These are phyloP conservation scores for Somion occarium DNA, from an alignment of 1,284 basidiomycete species.

Conservation along the genomic window DNA sequence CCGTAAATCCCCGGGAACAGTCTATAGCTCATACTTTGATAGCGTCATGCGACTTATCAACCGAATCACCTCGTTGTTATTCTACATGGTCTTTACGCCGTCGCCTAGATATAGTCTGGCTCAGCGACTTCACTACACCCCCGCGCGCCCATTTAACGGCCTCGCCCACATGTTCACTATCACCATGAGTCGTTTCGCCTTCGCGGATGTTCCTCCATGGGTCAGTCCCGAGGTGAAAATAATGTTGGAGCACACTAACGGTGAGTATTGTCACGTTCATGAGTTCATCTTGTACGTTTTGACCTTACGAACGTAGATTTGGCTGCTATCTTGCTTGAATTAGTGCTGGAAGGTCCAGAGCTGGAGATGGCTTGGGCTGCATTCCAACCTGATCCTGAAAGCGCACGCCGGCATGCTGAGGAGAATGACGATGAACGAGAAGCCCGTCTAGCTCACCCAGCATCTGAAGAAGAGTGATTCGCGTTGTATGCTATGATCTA, in stretches of 20 bases:
- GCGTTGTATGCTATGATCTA: too few relatives aligned
- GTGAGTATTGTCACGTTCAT: conserved; percentile 29
- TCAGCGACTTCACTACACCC: conserved; percentile 48
- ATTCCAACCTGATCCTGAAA: conserved; percentile 17
- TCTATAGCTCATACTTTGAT: neutral
- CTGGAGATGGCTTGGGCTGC: conserved; percentile 21
- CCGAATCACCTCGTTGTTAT: conserved; percentile 51
- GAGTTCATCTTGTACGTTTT: neutral
- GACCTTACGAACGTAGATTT: conserved; percentile 14
- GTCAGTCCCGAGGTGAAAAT: conserved; percentile 39
- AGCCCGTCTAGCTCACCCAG: neutral
- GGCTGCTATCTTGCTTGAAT: conserved; percentile 21
- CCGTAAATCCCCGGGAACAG: too few relatives aligned
- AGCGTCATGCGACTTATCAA: conserved; percentile 49
- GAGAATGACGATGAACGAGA: conserved; percentile 12
- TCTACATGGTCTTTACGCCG: conserved; percentile 51
- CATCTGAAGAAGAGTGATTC: neutral
- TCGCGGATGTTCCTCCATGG: conserved; percentile 64
- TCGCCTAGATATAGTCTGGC: conserved; percentile 44
- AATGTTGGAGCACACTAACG: conserved; percentile 46
- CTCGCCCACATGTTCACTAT: conserved; percentile 75
- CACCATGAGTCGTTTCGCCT: conserved; percentile 70
- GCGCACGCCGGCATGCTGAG: neutral
- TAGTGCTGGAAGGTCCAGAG: conserved; percentile 24
- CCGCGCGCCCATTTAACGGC: conserved; percentile 54